phyloP scores from a whole-genome alignment of 352 stramenopile genomes.

The Phytophthora foliorum region DNA sequence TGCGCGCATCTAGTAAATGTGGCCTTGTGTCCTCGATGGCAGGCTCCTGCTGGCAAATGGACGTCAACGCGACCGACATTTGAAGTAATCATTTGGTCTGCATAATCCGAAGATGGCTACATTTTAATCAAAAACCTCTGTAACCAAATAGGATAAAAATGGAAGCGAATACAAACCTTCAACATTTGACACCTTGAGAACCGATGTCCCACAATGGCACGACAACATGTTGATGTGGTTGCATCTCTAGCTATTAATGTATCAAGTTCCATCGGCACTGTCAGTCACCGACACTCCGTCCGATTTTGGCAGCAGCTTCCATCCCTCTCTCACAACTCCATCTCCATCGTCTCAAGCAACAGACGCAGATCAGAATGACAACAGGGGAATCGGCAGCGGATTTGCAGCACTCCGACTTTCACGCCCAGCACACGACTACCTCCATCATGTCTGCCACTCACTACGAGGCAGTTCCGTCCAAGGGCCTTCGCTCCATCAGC shows the following conservation, averaged over 20 bases:
- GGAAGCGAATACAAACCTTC: constrained; percentile 5
- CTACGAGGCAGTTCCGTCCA: constrained; percentile 16
- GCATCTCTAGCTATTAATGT: too few relatives aligned
- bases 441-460: constrained; percentile 16
- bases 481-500: constrained; percentile 22
- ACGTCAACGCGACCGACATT: too few relatives aligned
- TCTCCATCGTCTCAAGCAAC: constrained; percentile 13
- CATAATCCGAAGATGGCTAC: neutral
- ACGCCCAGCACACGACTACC: neutral
- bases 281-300: constrained; percentile 2
- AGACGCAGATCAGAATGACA: constrained; percentile 17
- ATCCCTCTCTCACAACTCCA: constrained; percentile 2
- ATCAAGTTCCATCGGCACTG: too few relatives aligned
- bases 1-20: too few relatives aligned
- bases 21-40: neutral
- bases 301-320: neutral
- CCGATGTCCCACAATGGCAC: constrained; percentile 3
- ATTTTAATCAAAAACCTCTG: constrained; percentile 7
- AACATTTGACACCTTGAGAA: neutral
- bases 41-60: too few relatives aligned
- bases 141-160: neutral
- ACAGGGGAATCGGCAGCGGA: constrained; percentile 5
- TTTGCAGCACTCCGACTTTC: constrained; percentile 21
- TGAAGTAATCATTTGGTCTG: constrained; percentile 11
- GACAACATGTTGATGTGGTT: constrained; percentile 3